Evolutionary conservation across 2,329 filamentous ascomycete species (phyloP), one percentile per base, ranked within the genome.

Genomic region (Beauveria varroae): DNA sequence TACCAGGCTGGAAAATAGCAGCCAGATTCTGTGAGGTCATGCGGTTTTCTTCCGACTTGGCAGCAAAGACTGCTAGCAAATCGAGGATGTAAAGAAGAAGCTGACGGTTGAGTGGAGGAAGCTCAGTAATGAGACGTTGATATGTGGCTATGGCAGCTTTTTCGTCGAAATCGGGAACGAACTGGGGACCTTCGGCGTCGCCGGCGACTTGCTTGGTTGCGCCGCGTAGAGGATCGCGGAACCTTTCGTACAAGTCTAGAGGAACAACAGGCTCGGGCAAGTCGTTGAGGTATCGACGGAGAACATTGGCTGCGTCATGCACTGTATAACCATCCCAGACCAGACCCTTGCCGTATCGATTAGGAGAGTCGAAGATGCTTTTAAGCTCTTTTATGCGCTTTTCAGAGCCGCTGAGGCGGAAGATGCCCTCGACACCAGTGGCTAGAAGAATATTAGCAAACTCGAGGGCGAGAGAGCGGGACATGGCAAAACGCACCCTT

Each of bases 301-400:
- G 83, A 64, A 99, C 93, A 71, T 98, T 99, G 69, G 95, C 93
- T 28, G 95, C 95, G 81, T 99, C 95, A 75, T 99, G 95, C 47
- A 99, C 95, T 0, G 95, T 99, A 73, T 96, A 99, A 52, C 95
- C 95, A 52, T 91, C 89, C 95, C 95, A 99, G 68, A 96, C 90
- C 28, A 99, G 82, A 18, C 95, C 95, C 76, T 99, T 99, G 60
- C 95, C 95, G 73, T 96, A 99, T 68, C 93, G 85, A 69, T 96
- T 91, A 46, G 95, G 95, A 0, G 93, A 96, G 75, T 98, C 91
- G 75, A 99, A 99, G 3, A 91, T 84, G 30, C 83, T 86, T 74
- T 96, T 93, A 34, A 99, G 84, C 73, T 98, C 95, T 74, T 98
- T 99, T 78, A 99, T 99, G 64, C 95, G 89, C 77, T 97, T 98